Evolutionary conservation across 2,329 filamentous ascomycete species (phyloP).

Genomic region (Macroventuria anomochaeta): DNA sequence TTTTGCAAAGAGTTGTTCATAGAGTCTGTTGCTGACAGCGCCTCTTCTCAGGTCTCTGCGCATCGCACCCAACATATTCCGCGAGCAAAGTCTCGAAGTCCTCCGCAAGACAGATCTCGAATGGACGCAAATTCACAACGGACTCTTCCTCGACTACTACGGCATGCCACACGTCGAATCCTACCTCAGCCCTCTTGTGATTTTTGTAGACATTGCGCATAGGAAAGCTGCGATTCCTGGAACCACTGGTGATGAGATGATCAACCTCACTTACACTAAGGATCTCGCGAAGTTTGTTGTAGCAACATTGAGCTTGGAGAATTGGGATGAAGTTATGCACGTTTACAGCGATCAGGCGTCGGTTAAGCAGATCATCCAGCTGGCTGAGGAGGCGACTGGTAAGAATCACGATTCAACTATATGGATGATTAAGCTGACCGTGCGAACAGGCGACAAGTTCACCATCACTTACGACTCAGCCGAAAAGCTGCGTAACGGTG

Average conservation of each 20-base stretch:
- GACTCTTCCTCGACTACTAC: slow-evolving; percentile 43
- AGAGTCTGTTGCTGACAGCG: background rate
- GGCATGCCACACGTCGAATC: slow-evolving; percentile 32
- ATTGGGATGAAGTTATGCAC: slow-evolving; percentile 45
- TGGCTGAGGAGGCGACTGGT: slow-evolving; percentile 50
- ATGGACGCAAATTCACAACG: slow-evolving; percentile 36
- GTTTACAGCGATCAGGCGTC: slow-evolving; percentile 52
- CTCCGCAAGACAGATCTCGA: slow-evolving; percentile 32
- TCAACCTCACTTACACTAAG: slow-evolving; percentile 28
- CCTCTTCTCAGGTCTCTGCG: slow-evolving; percentile 3
- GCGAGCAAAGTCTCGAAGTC: slow-evolving; percentile 15
- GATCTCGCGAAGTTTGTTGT: slow-evolving; percentile 28
- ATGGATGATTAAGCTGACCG: background rate
- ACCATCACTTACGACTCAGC: slow-evolving; percentile 22
- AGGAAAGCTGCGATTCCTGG: slow-evolving; percentile 28
- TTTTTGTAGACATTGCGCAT: slow-evolving; percentile 25
- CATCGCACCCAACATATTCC: slow-evolving; percentile 13
- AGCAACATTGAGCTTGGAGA: slow-evolving; percentile 13
- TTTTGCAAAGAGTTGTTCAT: background rate
- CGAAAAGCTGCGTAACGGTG: slow-evolving; percentile 18
- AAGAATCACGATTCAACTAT: background rate
- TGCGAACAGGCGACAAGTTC: slow-evolving; percentile 37
- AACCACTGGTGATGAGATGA: slow-evolving; percentile 15
- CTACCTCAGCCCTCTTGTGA: slow-evolving; percentile 21
- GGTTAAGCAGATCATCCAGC: slow-evolving; percentile 53